These are phyloP conservation scores for Tetrahymena thermophila DNA, from an alignment of 73 alveolate species.

Conservation along the genomic window DNA sequence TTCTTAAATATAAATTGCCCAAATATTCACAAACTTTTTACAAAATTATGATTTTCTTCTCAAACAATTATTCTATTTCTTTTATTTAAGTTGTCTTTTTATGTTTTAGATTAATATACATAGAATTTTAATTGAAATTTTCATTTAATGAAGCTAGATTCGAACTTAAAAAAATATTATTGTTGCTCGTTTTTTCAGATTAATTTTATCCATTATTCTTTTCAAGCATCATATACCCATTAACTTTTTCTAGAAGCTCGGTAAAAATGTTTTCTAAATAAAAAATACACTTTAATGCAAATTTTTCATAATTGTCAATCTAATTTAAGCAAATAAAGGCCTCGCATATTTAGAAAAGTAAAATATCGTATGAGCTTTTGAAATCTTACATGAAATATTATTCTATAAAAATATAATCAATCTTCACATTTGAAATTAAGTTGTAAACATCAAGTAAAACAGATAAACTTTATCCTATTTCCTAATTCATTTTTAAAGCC, in stretches of 20 bases:
- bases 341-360: neutral
- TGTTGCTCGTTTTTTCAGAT: neutral
- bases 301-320: neutral
- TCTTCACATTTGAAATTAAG: neutral
- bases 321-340: neutral
- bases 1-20: no score
- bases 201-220: neutral
- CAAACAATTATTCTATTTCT: neutral
- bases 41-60: neutral
- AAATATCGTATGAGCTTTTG: neutral
- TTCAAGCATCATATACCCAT: neutral
- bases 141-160: neutral
- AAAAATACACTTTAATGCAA: neutral
- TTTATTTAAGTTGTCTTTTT: neutral
- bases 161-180: neutral
- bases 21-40: neutral
- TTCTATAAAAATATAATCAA: neutral
- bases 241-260: neutral
- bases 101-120: neutral
- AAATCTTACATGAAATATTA: neutral
- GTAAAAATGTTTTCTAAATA: neutral
- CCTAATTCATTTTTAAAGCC: neutral
- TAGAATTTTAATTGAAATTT: no score
- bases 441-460: neutral
- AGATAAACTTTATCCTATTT: neutral